Percentiles rank a stretch among this genome's conserved stretches.
Evolutionary conservation across 1,284 basidiomycete genomes (phyloP).

Genomic region (Cutaneotrichosporon cyanovorans): DNA sequence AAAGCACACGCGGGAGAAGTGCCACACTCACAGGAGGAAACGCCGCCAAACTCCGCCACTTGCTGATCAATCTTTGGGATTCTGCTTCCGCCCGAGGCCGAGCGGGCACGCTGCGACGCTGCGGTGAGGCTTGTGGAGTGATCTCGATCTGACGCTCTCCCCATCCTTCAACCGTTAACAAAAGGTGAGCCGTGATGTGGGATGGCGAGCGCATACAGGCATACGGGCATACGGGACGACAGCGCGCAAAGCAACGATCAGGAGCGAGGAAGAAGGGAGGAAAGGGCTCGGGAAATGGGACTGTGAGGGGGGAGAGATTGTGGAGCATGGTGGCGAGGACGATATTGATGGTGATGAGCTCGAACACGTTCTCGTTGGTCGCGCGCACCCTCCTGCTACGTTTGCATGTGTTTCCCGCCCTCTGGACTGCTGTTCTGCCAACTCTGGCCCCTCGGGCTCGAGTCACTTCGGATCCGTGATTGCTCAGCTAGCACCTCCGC

Average conservation of each 20-base stretch:
- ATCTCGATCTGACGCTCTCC: not conserved
- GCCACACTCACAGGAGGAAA: too few relatives aligned
- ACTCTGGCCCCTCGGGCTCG: too few relatives aligned
- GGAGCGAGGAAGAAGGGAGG: not conserved
- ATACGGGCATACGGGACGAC: not conserved
- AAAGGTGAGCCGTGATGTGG: constrained; percentile 1
- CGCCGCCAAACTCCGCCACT: constrained; percentile 3
- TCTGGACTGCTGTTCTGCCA: too few relatives aligned
- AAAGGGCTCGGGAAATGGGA: not conserved
- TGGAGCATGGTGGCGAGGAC: not conserved
- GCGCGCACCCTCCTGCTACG: too few relatives aligned
- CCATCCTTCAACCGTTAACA: constrained; percentile 9
- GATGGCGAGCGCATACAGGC: too few relatives aligned
- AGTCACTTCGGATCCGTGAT: not conserved
- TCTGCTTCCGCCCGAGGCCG: not conserved
- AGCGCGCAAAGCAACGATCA: not conserved
- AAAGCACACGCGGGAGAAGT: too few relatives aligned
- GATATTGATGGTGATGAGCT: too few relatives aligned
- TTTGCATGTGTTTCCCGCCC: too few relatives aligned
- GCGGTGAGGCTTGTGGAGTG: not conserved
- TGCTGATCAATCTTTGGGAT: not conserved
- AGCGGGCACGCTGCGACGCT: not conserved
- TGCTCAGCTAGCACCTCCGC: not conserved
- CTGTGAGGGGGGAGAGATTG: not conserved
- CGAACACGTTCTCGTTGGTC: too few relatives aligned